phyloP scores from a whole-genome alignment of 345 rosid species.

The Gossypium herbaceum region DNA sequence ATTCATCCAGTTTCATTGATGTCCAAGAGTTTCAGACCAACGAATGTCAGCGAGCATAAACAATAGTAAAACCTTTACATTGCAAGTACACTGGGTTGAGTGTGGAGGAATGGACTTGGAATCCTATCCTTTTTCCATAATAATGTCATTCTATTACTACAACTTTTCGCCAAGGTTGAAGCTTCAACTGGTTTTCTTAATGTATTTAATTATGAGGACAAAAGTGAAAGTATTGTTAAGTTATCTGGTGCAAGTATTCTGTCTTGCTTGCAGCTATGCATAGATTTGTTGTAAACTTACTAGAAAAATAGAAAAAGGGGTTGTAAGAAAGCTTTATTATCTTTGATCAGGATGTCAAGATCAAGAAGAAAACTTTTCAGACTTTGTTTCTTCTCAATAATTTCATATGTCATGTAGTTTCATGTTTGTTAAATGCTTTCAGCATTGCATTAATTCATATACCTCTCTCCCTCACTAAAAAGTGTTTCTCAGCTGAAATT shows the following conservation, averaged over 20 bases:
- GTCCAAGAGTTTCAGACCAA: no score
- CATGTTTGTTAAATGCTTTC: neutral
- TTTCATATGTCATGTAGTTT: neutral
- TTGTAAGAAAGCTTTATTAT: neutral
- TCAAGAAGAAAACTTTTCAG: neutral
- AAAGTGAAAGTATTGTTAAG: neutral
- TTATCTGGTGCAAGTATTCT: neutral
- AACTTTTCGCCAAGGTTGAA: neutral
- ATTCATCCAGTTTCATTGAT: neutral
- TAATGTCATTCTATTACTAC: neutral
- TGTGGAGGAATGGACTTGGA: neutral
- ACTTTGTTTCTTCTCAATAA: neutral
- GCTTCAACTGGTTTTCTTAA: neutral
- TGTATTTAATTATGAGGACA: neutral
- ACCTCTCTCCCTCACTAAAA: neutral
- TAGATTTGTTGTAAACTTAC: neutral
- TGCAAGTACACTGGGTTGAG: neutral
- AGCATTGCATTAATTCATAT: neutral
- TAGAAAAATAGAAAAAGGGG: no score
- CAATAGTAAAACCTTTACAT: neutral
- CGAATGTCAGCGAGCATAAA: no score
- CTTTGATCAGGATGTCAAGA: neutral
- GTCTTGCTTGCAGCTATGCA: neutral
- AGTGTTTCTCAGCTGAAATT: neutral
- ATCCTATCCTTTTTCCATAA: neutral